These are phyloP conservation scores for Pichia terricola DNA, from an alignment of 1,139 yeast genomes.

Conservation along the genomic window DNA sequence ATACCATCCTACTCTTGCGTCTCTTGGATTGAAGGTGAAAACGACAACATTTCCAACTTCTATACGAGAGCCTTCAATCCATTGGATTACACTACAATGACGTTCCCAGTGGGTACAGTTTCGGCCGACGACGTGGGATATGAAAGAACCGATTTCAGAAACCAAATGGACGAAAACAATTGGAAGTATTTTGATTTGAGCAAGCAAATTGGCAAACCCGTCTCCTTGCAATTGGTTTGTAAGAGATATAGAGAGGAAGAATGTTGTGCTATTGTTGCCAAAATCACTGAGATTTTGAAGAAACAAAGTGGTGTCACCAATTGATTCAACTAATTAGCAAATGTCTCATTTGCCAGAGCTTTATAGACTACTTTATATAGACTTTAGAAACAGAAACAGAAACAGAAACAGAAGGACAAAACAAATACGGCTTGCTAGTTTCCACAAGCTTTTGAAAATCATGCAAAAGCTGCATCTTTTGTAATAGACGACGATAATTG, in stretches of 20 bases:
- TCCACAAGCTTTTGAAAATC: too few relatives aligned
- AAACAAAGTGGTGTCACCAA: too few relatives aligned
- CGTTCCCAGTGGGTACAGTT: slow-evolving; percentile 44
- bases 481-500: too few relatives aligned
- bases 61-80: slow-evolving; percentile 43
- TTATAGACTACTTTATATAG: too few relatives aligned
- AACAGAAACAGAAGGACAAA: too few relatives aligned
- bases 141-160: slow-evolving; percentile 23
- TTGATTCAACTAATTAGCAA: too few relatives aligned
- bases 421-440: too few relatives aligned
- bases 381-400: too few relatives aligned
- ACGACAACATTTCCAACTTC: slow-evolving; percentile 17
- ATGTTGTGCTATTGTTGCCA: slow-evolving; percentile 8
- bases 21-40: slow-evolving; percentile 23
- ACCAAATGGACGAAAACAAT: slow-evolving; percentile 22
- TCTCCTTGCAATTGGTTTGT: slow-evolving; percentile 37
- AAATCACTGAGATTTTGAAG: slow-evolving; percentile 3
- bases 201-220: slow-evolving; percentile 36
- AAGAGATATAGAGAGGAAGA: slow-evolving; percentile 39
- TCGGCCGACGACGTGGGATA: slow-evolving; percentile 29
- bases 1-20: slow-evolving; percentile 27
- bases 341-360: too few relatives aligned
- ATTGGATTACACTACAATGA: slow-evolving; percentile 41
- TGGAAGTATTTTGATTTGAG: slow-evolving; percentile 31
- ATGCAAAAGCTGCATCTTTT: too few relatives aligned